Evolutionary conservation across 345 rosid genomes (phyloP), one percentile per base, ranked within the genome.

Genomic region (Melaleuca alternifolia): DNA sequence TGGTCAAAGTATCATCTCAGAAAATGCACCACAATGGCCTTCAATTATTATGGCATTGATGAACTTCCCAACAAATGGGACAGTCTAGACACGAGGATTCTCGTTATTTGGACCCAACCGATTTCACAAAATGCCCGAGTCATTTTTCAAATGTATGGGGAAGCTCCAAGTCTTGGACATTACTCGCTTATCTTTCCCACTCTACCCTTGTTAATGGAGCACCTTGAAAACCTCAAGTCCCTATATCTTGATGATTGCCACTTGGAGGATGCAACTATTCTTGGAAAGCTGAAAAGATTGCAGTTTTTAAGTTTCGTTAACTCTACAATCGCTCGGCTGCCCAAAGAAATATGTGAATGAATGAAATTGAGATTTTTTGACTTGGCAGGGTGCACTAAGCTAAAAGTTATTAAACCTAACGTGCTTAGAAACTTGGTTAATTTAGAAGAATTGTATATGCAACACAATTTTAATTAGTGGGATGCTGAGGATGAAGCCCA

Each of bases 401-500:
- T 90, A 0, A 18, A 61, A 84, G 83, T 52, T 20, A 86, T 91
- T 41, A 84, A 88, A 53, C 56, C 85, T 7, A 46, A 41, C 5
- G 85, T 90, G 37, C 71, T 92, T 0, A 56, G 85, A 85, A 24
- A 53, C 11, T 89, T 91, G 82, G n/a, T 77, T 24, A 52, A n/a
- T 3, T 85, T 91, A 20, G 92, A 92, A 77, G 92, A 90, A 18
- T 0, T 92, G 12, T 77, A 23, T 46, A 77, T 89, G 89, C 26
- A 0, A 0, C 0, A 37, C 6, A 56, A 87, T 75, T 89, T 82
- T 82, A 5, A 30, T 10, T 3, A 23, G 5, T 88, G 92, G 93
- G 90, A 86, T 59, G 85, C 50, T 5, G 88, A 81, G 33, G 51
- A 18, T 28, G 11, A 5, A 54, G 3, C 3, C 24, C 18, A 11